These are phyloP conservation scores for Fusarium sp. DNA, from an alignment of 2,329 filamentous ascomycete genomes.

Conservation along the genomic window DNA sequence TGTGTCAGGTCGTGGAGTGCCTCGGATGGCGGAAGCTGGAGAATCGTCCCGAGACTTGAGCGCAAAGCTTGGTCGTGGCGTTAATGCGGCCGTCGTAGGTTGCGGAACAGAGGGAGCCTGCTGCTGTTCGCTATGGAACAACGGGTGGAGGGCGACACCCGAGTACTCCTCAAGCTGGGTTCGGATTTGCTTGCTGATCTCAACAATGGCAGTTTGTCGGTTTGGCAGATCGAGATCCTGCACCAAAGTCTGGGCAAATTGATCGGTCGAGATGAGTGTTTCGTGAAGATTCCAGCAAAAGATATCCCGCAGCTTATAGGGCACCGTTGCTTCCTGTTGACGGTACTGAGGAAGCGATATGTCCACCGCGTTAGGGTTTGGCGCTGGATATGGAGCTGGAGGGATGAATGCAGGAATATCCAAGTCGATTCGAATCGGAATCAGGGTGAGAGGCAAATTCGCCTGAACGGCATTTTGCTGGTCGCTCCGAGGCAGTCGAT, in stretches of 20 bases:
- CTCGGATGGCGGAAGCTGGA: slow-evolving; percentile 55
- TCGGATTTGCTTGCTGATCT: slow-evolving; percentile 94
- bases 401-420: slow-evolving; percentile 87
- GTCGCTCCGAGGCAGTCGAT: slow-evolving; percentile 68
- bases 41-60: slow-evolving; percentile 59
- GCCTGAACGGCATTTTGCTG: slow-evolving; percentile 76
- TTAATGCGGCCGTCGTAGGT: slow-evolving; percentile 38
- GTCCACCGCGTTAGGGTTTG: slow-evolving; percentile 75
- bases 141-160: slow-evolving; percentile 90
- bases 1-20: slow-evolving; percentile 68
- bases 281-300: slow-evolving; percentile 99
- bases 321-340: slow-evolving; percentile 82
- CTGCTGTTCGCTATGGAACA: slow-evolving; percentile 79
- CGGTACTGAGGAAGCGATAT: slow-evolving; percentile 84
- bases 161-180: slow-evolving; percentile 97
- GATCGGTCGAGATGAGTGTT: slow-evolving; percentile 91
- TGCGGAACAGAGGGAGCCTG: slow-evolving; percentile 50
- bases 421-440: slow-evolving; percentile 96
- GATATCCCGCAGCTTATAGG: slow-evolving; percentile 92
- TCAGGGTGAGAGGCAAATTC: slow-evolving; percentile 87
- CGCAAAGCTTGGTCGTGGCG: slow-evolving; percentile 51
- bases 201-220: slow-evolving; percentile 76
- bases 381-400: slow-evolving; percentile 74
- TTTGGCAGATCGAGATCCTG: slow-evolving; percentile 94
- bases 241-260: slow-evolving; percentile 91